Conservation (phyloP, 371 early-diverging fungal species). For the Dichotomocladium elegans region DNA sequence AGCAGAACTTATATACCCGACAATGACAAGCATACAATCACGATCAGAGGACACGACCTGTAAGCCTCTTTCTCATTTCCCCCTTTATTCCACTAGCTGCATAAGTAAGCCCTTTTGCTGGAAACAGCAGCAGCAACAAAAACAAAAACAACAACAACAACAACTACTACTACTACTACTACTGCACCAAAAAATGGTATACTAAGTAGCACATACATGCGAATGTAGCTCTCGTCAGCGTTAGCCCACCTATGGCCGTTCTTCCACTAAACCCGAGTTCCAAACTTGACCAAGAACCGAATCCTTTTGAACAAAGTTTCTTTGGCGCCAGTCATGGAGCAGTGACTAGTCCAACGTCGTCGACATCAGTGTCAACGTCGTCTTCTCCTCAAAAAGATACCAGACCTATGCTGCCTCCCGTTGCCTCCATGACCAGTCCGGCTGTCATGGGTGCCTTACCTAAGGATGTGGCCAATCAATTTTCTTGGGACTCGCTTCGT, state of each 20-base stretch:
- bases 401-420: conserved; percentile 33
- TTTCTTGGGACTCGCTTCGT: conserved; percentile 66
- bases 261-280: conserved; percentile 35
- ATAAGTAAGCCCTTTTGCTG: too few species aligned
- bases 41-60: too few species aligned
- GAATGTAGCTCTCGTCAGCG: too few species aligned
- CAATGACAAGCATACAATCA: too few species aligned
- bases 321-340: conserved; percentile 15
- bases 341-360: neutral
- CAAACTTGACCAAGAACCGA: conserved; percentile 81
- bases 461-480: conserved; percentile 44
- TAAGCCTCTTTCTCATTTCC: too few species aligned
- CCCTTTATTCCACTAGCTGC: too few species aligned
- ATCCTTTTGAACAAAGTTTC: conserved; percentile 86
- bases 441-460: conserved; percentile 24
- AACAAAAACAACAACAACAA: too few species aligned
- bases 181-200: too few species aligned
- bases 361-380: conserved; percentile 12
- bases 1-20: too few species aligned
- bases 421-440: conserved; percentile 40
- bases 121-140: too few species aligned
- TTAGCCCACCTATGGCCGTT: conserved; percentile 38
- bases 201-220: too few species aligned
- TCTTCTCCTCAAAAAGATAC: neutral
- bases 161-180: too few species aligned